Percentiles rank a stretch among this genome's conserved stretches.
These are phyloP conservation scores for Penicillium concentricum DNA, from an alignment of 2,329 filamentous ascomycete species.

Conservation along the genomic window DNA sequence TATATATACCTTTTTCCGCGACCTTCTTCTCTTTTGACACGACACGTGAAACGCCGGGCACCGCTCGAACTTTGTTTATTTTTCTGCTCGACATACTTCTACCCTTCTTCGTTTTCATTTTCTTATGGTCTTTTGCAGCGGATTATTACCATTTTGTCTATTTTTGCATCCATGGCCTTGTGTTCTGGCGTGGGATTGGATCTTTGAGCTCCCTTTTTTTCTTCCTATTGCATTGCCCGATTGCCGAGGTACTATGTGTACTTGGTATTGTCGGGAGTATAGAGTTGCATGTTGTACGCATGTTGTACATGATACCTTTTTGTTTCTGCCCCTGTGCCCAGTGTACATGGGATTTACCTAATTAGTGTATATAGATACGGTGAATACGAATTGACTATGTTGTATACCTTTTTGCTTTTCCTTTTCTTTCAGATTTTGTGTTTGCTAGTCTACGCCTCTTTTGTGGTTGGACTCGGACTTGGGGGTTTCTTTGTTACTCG, in stretches of 20 bases:
- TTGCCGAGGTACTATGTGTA: neutral
- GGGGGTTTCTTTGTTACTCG: conserved; percentile 4
- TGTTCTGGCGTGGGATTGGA: conserved; percentile 15
- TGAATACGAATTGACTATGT: conserved; percentile 1
- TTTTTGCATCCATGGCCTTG: conserved; percentile 23
- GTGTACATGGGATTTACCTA: conserved; percentile 4
- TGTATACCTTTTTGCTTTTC: neutral
- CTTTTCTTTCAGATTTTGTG: neutral
- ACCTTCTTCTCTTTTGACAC: conserved; percentile 5
- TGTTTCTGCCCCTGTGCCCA: conserved; percentile 6
- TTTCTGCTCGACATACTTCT: conserved; percentile 9
- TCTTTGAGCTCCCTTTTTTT: conserved; percentile 10
- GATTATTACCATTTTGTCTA: conserved; percentile 12
- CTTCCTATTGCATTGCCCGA: conserved; percentile 25
- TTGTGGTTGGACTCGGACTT: neutral
- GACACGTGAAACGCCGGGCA: conserved; percentile 10
- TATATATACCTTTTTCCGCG: conserved; percentile 7
- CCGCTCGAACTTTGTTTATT: conserved; percentile 2
- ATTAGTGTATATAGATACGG: conserved; percentile 10
- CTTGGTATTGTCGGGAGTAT: conserved; percentile 25
- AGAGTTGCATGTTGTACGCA: conserved; percentile 35
- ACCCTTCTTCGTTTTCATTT: conserved; percentile 13
- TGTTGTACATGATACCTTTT: conserved; percentile 38
- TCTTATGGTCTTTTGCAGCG: conserved; percentile 21
- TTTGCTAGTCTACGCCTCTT: neutral